Conservation (phyloP, 2,329 filamentous ascomycete species). For the Colletotrichum costaricense region DNA sequence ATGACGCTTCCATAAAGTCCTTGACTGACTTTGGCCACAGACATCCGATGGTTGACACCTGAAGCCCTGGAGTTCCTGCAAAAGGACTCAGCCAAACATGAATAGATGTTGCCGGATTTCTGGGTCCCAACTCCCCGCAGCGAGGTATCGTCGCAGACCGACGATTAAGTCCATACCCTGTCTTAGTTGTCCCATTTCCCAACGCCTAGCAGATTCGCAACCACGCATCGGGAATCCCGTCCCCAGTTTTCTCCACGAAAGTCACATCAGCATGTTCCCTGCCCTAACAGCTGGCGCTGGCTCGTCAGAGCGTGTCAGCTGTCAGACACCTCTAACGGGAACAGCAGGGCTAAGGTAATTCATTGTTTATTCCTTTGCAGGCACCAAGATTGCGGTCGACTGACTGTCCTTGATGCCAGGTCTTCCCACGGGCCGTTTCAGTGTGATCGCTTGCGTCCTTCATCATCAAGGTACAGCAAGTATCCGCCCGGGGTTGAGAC, state of each 20-base stretch:
- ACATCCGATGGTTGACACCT: background rate
- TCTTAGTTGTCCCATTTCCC: background rate
- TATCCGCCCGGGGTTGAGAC: background rate
- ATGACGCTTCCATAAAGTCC: background rate
- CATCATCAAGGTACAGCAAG: background rate
- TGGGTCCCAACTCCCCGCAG: background rate
- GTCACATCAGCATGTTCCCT: slow-evolving; percentile 1
- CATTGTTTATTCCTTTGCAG: background rate
- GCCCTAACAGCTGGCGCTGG: background rate
- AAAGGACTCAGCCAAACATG: background rate
- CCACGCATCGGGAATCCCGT: slow-evolving; percentile 7
- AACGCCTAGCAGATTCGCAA: slow-evolving; percentile 6
- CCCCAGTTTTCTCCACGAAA: slow-evolving; percentile 3
- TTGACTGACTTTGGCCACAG: background rate
- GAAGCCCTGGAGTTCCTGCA: background rate
- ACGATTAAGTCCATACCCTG: slow-evolving; percentile 3
- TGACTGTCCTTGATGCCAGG: background rate
- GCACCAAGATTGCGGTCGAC: background rate
- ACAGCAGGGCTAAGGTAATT: slow-evolving; percentile 4
- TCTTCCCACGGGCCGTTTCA: background rate
- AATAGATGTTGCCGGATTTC: background rate
- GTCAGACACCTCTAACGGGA: slow-evolving; percentile 4
- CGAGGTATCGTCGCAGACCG: background rate
- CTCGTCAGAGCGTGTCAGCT: background rate
- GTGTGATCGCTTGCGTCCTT: slow-evolving; percentile 3